These are phyloP conservation scores for Emergomyces africanus DNA, from an alignment of 2,329 filamentous ascomycete genomes.

Conservation along the genomic window DNA sequence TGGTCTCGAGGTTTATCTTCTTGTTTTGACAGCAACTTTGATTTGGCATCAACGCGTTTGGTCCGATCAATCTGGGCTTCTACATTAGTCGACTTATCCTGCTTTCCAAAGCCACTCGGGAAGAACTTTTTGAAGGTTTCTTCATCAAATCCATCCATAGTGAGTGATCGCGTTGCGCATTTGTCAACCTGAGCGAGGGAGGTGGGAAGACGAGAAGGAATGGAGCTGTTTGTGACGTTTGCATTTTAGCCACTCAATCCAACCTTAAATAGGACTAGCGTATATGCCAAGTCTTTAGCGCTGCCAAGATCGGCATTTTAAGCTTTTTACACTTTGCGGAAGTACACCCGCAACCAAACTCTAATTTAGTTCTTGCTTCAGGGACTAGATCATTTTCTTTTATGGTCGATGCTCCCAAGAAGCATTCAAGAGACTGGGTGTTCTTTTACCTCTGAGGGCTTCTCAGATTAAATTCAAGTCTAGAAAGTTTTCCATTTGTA, in stretches of 20 bases:
- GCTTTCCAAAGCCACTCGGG: conserved; percentile 75
- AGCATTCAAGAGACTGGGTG: too few relatives aligned
- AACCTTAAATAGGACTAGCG: not conserved
- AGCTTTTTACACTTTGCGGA: not conserved
- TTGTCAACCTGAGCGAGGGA: not conserved
- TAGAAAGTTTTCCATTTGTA: too few relatives aligned
- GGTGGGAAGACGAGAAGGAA: not conserved
- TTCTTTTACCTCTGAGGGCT: not conserved
- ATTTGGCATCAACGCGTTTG: conserved; percentile 42
- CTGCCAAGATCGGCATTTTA: not conserved
- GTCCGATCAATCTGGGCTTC: conserved; percentile 70
- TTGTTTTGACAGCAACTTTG: conserved; percentile 12
- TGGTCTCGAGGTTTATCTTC: conserved; percentile 10
- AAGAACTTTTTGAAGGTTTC: conserved; percentile 47
- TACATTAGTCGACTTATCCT: conserved; percentile 58
- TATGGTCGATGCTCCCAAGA: too few relatives aligned
- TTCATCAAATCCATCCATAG: conserved; percentile 34
- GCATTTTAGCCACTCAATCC: not conserved
- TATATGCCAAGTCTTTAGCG: not conserved
- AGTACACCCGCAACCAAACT: too few relatives aligned
- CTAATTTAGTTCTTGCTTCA: not conserved
- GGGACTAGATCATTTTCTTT: too few relatives aligned
- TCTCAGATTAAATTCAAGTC: not conserved
- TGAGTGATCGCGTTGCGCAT: not conserved
- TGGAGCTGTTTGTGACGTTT: not conserved